Evolutionary conservation across 176 grass and related monocot genomes (phyloP), one percentile per base, ranked within the genome.

Genomic region (Aegilops umbellulata): DNA sequence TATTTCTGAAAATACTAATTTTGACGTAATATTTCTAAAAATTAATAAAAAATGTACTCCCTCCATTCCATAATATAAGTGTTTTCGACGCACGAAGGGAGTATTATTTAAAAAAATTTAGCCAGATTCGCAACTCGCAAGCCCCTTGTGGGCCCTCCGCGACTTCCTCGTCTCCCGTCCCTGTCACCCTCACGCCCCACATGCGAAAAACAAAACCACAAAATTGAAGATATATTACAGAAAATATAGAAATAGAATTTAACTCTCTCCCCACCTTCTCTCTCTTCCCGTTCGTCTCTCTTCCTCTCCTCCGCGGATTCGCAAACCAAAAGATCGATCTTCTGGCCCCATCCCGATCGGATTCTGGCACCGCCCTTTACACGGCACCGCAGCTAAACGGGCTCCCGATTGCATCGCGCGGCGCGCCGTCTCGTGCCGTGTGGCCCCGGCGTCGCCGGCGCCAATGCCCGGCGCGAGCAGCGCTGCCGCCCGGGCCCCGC

Each of bases 401-500:
- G 68, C 14, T 80, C 75, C 60, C 29, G 2, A n/a, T 11, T 29
- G 16, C 3, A 69, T 71, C 20, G 41, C 77, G 82, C 77, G 14
- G 46, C 36, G 32, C 13, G 58, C 68, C 17, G 55, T 25, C 55
- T 53, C 29, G 55, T 74, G 76, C 19, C 76, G 42, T 58, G 76
- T 81, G 77, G 32, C 61, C 46, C 63, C 60, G 69, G 55, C 60
- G 69, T 31, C 44, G n/a, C 58, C 35, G 67, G 19, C 46, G 32
- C 78, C 63, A 68, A 82, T 82, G 88, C 62, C 27, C 83, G 79
- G 72, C 64, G 63, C 49, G 63, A 53, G 65, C 83, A 26, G 83
- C 39, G 78, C 71, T 25, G 83, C 79, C 71, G 77, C 63, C 79
- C 72, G 64, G 79, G n/a, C 84, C 79, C 84, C 29, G 72, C 83